phyloP scores from a whole-genome alignment of 805 yeast genomes.

The Debaryomyces maramus region DNA sequence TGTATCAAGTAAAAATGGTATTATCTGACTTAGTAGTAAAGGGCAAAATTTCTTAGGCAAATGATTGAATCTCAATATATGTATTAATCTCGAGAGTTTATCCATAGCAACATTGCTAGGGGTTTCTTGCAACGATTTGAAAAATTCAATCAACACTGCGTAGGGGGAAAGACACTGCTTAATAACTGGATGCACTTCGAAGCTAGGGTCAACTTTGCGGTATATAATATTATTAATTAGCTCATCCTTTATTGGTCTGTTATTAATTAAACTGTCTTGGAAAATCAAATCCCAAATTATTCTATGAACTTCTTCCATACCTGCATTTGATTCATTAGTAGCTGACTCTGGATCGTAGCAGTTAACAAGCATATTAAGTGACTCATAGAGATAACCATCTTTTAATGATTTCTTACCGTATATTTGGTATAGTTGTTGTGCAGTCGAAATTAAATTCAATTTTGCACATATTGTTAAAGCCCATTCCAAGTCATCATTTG shows the following conservation, averaged over 20 bases:
- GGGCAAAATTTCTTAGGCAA: conserved; percentile 51
- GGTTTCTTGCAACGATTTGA: conserved; percentile 24
- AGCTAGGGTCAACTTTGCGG: conserved; percentile 31
- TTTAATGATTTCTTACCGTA: conserved; percentile 49
- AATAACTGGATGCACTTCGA: conserved; percentile 52
- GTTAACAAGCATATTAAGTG: conserved; percentile 61
- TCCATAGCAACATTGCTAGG: conserved; percentile 23
- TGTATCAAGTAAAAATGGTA: conserved; percentile 36
- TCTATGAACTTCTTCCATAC: conserved; percentile 47
- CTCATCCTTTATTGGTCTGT: conserved; percentile 56
- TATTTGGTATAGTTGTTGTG: conserved; percentile 52
- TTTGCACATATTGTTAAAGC: conserved; percentile 70
- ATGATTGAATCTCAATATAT: conserved; percentile 43
- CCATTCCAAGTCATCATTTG: conserved; percentile 82
- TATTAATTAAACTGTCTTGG: conserved; percentile 56
- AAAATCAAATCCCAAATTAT: conserved; percentile 61
- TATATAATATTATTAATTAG: conserved; percentile 51
- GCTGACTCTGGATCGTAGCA: conserved; percentile 49
- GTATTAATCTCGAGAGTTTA: conserved; percentile 48
- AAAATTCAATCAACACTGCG: conserved; percentile 58
- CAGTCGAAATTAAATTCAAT: conserved; percentile 58
- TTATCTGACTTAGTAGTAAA: conserved; percentile 48
- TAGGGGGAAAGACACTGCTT: conserved; percentile 73
- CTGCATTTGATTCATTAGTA: conserved; percentile 19
- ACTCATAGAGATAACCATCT: conserved; percentile 60